Base-by-base conservation (phyloP, 768 basidiomycete genomes). In the Trametes elegans region DNA sequence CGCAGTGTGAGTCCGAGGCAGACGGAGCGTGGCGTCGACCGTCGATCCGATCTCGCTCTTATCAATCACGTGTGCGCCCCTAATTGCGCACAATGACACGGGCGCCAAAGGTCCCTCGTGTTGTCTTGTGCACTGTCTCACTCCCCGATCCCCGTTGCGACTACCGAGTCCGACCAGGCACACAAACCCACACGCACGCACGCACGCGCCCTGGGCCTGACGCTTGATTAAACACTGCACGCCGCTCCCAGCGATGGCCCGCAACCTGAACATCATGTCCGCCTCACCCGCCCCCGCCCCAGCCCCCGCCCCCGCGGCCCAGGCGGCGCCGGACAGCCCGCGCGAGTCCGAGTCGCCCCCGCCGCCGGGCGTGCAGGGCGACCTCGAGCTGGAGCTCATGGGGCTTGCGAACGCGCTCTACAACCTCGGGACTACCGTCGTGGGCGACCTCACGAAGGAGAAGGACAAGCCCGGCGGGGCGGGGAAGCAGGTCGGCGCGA, bases 361-460 rank as follows among this genome's bases (percentile, higher is more conserved):
- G 0, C 89, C 89, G 7, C 63, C 75, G 2, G 88, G 89, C 0
- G 28, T 72, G 1, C 87, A 90, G 61, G 89, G 89, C 7, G 88
- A 90, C 62, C 67, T 90, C 16, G 89, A 91, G 65, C 71, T 86
- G 18, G 89, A 92, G 67, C 67, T 92, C 2, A 72, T 90, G 23
- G 88, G 85, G 0, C 82, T 92, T 14, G 88, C 87, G 13, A 87
- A 87, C 49, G 83, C 85, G 2, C 70, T 92, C 23, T 91, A 91
- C 65, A 90, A 90, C 61, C 74, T 92, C 7, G 89, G 88, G 21
- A 89, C 88, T 5, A 90, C 90, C 0, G 88, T 90, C 19, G 84
- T 91, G 64, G 88, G 86, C 42, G 90, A 92, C 67, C 83, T 87
- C 3, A 88, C 87, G 13, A 90, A 88, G 70, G 89, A 90, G 62